A percentile compares a stretch with the other conserved stretches of the same genome.
Conservation (phyloP, 768 basidiomycete species). For the Gloeopeniophorella convolvens region DNA sequence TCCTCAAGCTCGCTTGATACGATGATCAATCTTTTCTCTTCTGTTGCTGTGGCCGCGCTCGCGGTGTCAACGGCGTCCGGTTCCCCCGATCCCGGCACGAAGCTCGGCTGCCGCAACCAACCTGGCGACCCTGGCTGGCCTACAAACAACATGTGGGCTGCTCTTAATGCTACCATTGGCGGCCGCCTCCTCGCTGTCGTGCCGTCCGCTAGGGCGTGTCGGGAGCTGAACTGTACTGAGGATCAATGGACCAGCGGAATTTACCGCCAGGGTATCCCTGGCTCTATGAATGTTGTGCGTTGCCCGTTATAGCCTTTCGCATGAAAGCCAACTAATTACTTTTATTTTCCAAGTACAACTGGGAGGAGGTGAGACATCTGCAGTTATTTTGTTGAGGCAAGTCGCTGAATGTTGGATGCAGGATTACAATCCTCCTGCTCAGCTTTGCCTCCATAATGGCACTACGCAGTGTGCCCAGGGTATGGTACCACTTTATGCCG, state of each 20-base stretch:
- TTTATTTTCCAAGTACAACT: slow-evolving; percentile 9
- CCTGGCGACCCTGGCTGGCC: slow-evolving; percentile 18
- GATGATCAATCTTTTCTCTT: neutral
- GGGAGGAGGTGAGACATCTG: slow-evolving; percentile 13
- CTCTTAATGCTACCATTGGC: slow-evolving; percentile 9
- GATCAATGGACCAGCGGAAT: slow-evolving; percentile 15
- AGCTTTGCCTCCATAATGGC: slow-evolving; percentile 12
- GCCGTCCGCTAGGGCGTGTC: slow-evolving; percentile 12
- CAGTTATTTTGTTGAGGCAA: neutral
- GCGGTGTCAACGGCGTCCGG: neutral
- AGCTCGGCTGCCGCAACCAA: slow-evolving; percentile 21
- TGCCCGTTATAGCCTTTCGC: neutral
- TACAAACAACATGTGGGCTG: slow-evolving; percentile 4
- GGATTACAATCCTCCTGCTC: slow-evolving; percentile 10
- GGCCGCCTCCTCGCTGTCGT: slow-evolving; percentile 12
- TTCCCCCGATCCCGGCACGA: too few relatives aligned
- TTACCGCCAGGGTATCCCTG: slow-evolving; percentile 15
- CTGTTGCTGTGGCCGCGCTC: neutral
- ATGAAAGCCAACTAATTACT: neutral
- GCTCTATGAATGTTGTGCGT: slow-evolving; percentile 17
- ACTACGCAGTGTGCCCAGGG: slow-evolving; percentile 14
- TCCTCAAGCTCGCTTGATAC: neutral
- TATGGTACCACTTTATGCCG: slow-evolving; percentile 15
- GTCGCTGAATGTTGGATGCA: neutral
- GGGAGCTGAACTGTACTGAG: slow-evolving; percentile 5